Evolutionary conservation across 805 yeast genomes (phyloP).

Genomic region (Lachancea waltii): DNA sequence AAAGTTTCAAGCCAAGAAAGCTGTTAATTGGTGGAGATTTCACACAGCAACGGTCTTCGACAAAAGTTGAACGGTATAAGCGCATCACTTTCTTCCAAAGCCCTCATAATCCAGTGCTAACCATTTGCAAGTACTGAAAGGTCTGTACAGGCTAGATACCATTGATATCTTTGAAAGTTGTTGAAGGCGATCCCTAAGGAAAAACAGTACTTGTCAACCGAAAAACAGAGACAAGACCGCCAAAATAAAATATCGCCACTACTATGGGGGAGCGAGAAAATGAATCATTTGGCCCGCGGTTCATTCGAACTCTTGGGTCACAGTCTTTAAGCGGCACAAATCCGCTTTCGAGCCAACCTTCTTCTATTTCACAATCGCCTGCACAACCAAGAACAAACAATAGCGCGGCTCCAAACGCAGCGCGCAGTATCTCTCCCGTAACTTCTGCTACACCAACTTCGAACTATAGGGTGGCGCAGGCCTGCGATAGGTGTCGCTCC

Average conservation of each 20-base stretch:
- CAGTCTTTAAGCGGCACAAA: slow-evolving; percentile 16
- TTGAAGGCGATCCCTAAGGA: neutral
- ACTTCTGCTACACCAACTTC: slow-evolving; percentile 10
- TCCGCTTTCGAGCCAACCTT: slow-evolving; percentile 12
- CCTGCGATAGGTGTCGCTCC: slow-evolving; percentile 78
- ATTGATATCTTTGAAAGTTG: neutral
- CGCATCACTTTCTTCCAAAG: too few species aligned
- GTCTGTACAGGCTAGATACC: too few species aligned
- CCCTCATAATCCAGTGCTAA: too few species aligned
- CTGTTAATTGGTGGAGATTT: too few species aligned
- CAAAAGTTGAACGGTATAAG: too few species aligned
- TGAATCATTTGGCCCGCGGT: slow-evolving; percentile 11
- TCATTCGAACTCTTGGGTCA: slow-evolving; percentile 20
- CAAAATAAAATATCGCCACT: neutral
- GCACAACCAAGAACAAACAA: slow-evolving; percentile 3
- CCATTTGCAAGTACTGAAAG: too few species aligned
- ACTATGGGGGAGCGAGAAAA: slow-evolving; percentile 6
- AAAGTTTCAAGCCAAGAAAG: too few species aligned
- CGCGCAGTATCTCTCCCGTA: slow-evolving; percentile 4
- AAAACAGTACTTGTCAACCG: neutral
- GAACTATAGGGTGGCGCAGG: slow-evolving; percentile 74
- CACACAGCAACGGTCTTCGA: too few species aligned
- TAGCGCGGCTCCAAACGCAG: neutral
- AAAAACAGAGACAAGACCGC: neutral
- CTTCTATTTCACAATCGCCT: slow-evolving; percentile 10